phyloP scores from a whole-genome alignment of 1,284 basidiomycete species.

The Dichomitus squalens region DNA sequence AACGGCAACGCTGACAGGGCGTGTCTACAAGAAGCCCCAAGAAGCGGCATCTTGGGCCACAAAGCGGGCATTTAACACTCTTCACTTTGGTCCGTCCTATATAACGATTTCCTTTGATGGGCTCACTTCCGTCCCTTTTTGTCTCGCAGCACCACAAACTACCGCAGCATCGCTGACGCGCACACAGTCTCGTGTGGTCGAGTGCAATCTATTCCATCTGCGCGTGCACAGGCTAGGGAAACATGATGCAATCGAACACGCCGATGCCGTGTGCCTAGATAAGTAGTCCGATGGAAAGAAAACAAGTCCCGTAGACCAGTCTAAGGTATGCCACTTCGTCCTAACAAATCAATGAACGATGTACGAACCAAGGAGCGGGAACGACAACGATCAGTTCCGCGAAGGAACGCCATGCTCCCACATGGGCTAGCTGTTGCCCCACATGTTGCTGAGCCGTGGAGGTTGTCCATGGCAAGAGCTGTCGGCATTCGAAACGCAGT shows the following conservation, averaged over 20 bases:
- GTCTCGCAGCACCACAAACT: background rate
- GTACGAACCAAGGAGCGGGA: background rate
- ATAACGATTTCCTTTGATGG: conserved; percentile 5
- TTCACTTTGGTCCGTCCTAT: conserved; percentile 1
- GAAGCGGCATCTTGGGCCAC: conserved; percentile 11
- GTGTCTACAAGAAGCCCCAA: conserved; percentile 14
- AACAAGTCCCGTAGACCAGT: background rate
- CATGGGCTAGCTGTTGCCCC: too few species aligned
- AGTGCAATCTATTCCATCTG: background rate
- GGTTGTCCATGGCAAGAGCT: too few species aligned
- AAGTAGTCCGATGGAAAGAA: background rate
- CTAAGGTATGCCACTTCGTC: background rate
- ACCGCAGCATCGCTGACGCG: conserved; percentile 4
- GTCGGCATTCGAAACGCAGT: too few species aligned
- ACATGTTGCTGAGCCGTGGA: too few species aligned
- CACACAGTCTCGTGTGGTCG: background rate
- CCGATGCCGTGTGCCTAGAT: background rate
- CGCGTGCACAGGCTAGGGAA: background rate
- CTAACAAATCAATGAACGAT: background rate
- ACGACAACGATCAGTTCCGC: background rate
- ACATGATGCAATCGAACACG: background rate
- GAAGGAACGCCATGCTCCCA: too few species aligned
- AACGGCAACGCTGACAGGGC: conserved; percentile 7
- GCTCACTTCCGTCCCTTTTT: background rate
- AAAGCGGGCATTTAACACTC: conserved; percentile 11